Conservation (phyloP, 225 moss, liverwort and hornwort species). For the Physcomitrellopsis africana region DNA sequence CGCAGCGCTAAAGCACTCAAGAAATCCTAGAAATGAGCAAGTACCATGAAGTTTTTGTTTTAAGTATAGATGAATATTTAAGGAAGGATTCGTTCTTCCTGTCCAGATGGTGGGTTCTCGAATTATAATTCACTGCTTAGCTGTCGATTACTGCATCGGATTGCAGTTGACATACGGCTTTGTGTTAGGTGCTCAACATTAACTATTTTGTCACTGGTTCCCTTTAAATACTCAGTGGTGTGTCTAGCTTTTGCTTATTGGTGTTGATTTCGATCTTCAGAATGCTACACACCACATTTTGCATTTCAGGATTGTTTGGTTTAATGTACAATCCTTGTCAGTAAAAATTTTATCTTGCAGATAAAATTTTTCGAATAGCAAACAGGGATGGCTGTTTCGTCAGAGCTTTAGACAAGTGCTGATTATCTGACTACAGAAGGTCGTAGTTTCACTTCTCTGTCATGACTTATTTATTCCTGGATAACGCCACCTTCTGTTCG, state of each 20-base stretch:
- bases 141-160: neutral
- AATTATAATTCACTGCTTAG: neutral
- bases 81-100: neutral
- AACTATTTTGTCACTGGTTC: constrained; percentile 66
- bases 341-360: constrained; percentile 35
- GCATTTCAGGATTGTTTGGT: neutral
- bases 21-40: too few species aligned
- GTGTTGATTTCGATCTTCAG: neutral
- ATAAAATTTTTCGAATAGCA: constrained; percentile 67
- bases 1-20: too few species aligned
- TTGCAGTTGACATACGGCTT: constrained; percentile 8
- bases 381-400: constrained; percentile 59
- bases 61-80: neutral
- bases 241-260: constrained; percentile 12
- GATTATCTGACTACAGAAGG: neutral
- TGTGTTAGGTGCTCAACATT: constrained; percentile 47
- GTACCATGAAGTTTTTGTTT: too few species aligned
- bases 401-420: constrained; percentile 58
- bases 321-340: neutral
- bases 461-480: neutral
- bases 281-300: constrained; percentile 3
- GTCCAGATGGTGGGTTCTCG: neutral
- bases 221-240: constrained; percentile 80
- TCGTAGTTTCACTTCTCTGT: neutral
- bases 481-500: neutral